phyloP scores from a whole-genome alignment of 192 early-diverging fungal genomes.

The Lunasporangiospora selenospora region DNA sequence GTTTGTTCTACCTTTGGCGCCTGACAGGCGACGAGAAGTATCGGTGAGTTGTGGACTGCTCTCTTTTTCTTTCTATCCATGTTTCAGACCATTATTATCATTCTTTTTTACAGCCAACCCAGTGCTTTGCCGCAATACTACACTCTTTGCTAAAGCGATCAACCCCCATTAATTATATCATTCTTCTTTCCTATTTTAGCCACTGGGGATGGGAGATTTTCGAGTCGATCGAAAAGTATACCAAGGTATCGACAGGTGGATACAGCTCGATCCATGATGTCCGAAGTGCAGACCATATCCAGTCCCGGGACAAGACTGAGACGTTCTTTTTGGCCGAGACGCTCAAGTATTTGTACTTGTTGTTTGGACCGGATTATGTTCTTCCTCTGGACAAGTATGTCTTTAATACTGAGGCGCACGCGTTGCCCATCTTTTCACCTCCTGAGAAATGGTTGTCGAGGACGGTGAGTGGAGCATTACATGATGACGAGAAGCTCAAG shows the following conservation, averaged over 20 bases:
- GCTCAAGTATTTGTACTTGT: constrained; percentile 84
- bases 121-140: no score
- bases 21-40: constrained; percentile 86
- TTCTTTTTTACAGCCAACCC: neutral
- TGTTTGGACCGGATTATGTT: constrained; percentile 70
- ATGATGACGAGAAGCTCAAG: neutral
- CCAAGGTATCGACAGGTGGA: constrained; percentile 66
- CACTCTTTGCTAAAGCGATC: no score
- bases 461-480: neutral
- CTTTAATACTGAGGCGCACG: constrained; percentile 89
- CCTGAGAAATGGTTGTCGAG: constrained; percentile 11
- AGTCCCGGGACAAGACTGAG: constrained; percentile 54
- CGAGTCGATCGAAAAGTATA: constrained; percentile 79
- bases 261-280: constrained; percentile 61
- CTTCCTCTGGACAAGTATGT: constrained; percentile 76
- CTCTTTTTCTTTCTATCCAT: neutral
- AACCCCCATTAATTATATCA: neutral
- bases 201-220: constrained; percentile 89
- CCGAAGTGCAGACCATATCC: constrained; percentile 42
- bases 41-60: constrained; percentile 56
- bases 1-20: constrained; percentile 83
- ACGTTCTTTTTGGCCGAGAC: constrained; percentile 88
- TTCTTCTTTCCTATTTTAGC: constrained; percentile 27
- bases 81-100: neutral
- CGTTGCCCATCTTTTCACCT: constrained; percentile 56